A percentile compares a stretch with the other conserved stretches of the same genome.
Conservation (phyloP, 1,139 yeast genomes). For the Diutina scorzettiae region DNA sequence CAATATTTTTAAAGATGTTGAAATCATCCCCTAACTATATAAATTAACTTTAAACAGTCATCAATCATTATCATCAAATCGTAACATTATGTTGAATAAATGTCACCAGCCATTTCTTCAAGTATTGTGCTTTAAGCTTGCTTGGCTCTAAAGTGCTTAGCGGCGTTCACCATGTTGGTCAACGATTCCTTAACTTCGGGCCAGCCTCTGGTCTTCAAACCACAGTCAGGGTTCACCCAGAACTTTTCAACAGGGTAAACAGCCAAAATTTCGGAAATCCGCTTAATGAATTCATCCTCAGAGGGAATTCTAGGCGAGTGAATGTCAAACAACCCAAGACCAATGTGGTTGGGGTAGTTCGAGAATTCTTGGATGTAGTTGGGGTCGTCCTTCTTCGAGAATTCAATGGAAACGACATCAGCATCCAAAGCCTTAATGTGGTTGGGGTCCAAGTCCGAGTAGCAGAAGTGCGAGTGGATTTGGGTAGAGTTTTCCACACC, state of each 20-base stretch:
- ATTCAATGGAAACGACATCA: slow-evolving; percentile 97
- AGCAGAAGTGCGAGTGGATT: slow-evolving; percentile 99
- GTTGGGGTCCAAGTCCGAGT: slow-evolving; percentile 98
- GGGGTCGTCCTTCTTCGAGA: slow-evolving; percentile 99
- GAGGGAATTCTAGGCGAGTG: slow-evolving; percentile 99
- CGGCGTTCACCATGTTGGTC: slow-evolving; percentile 98
- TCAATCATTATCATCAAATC: slow-evolving; percentile 13
- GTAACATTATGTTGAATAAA: slow-evolving; percentile 41
- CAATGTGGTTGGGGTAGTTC: slow-evolving; percentile 98
- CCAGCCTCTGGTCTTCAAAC: slow-evolving; percentile 97
- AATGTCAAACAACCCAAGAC: slow-evolving; percentile 97
- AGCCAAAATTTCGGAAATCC: slow-evolving; percentile 89
- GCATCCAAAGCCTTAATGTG: slow-evolving; percentile 99
- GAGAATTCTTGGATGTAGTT: slow-evolving; percentile 96
- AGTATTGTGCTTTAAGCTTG: slow-evolving; percentile 18
- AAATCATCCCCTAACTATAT: slow-evolving; percentile 26
- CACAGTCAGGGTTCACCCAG: slow-evolving; percentile 99
- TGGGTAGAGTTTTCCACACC: slow-evolving; percentile 94
- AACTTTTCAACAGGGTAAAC: slow-evolving; percentile 95
- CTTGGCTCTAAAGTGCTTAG: slow-evolving; percentile 77
- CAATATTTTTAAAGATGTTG: slow-evolving; percentile 25
- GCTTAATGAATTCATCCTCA: slow-evolving; percentile 85
- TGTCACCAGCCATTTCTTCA: slow-evolving; percentile 16
- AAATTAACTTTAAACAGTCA: slow-evolving; percentile 13
- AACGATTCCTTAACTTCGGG: slow-evolving; percentile 75